These are phyloP conservation scores for Pleurozium schreberi DNA, from an alignment of 225 moss, liverwort and hornwort species.

Conservation along the genomic window DNA sequence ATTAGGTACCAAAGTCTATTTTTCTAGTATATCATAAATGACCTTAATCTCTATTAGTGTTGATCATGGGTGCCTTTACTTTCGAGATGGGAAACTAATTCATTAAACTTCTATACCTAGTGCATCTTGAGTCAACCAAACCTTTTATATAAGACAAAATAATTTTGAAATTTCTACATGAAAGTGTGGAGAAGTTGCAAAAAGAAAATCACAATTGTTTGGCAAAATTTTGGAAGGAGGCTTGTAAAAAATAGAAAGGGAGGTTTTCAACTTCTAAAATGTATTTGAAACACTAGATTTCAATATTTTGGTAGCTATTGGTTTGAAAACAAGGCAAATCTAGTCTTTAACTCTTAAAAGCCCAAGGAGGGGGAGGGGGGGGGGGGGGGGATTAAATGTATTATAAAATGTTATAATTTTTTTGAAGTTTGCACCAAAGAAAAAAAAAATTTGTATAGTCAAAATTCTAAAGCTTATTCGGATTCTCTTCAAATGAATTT, in stretches of 20 bases:
- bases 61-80: background rate
- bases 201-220: background rate
- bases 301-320: too few species aligned
- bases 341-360: too few species aligned
- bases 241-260: background rate
- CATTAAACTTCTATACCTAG: background rate
- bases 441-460: too few species aligned
- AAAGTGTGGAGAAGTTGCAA: background rate
- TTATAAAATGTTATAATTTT: too few species aligned
- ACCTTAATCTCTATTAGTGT: background rate
- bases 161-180: background rate
- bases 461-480: too few species aligned
- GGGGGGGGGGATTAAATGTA: too few species aligned
- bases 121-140: rapidly evolving
- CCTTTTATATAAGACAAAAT: background rate
- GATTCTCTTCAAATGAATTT: too few species aligned
- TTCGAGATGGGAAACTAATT: background rate
- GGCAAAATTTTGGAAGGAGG: rapidly evolving
- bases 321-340: background rate
- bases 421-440: too few species aligned
- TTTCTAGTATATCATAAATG: too few species aligned
- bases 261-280: background rate
- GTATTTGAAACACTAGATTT: background rate
- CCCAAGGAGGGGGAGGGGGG: too few species aligned
- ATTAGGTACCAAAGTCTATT: too few species aligned